Base-by-base conservation (phyloP, 768 basidiomycete species). In the Hypsizygus marmoreus region DNA sequence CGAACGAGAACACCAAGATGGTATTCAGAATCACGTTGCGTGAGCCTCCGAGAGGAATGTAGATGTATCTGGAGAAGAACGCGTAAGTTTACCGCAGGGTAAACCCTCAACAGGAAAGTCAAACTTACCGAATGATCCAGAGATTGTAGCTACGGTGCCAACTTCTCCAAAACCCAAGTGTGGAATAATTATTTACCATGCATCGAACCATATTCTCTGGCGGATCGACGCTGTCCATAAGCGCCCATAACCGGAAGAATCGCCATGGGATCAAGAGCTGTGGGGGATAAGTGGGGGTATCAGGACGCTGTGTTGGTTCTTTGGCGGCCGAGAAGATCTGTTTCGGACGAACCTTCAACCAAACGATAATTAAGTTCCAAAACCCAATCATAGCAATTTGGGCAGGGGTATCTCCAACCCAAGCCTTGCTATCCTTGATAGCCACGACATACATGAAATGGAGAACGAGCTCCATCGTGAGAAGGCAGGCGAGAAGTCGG, bases 131-230 rank as follows among this genome's bases (percentile, higher is more conserved):
- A 28, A 93, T 81, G 35, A 95, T 74, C 97, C 95, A 98, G 11
- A 97, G 77, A 59, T 98, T 99, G 67, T 94, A 97, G 51, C 88
- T 91, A 6, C 97, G 75, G 63, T 98, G 95, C 97, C 95, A 98
- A 53, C 86, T 86, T 51, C 93, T 69, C 97, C 97, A 98, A 66
- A 99, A 98, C 0, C 93, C 93, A 8, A 86, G 64, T 0, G 84
- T 80, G 1, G 95, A 97, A 62, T 97, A 97, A 64, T 97, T 98
- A 65, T 98, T 99, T 16, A 84, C 89, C 84, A 97, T 88, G 60
- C 97, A 98, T n/a, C 97, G 80, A 10, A 99, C 79, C 97, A 97
- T 97, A 65, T 99, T 99, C 66, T 99, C 97, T 0, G 95, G 97
- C 0, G 93, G 88, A 56, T 97, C 91, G 25, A 97, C 78, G 0